phyloP scores from a whole-genome alignment of 352 stramenopile species.

The Paralagenidium karlingii region DNA sequence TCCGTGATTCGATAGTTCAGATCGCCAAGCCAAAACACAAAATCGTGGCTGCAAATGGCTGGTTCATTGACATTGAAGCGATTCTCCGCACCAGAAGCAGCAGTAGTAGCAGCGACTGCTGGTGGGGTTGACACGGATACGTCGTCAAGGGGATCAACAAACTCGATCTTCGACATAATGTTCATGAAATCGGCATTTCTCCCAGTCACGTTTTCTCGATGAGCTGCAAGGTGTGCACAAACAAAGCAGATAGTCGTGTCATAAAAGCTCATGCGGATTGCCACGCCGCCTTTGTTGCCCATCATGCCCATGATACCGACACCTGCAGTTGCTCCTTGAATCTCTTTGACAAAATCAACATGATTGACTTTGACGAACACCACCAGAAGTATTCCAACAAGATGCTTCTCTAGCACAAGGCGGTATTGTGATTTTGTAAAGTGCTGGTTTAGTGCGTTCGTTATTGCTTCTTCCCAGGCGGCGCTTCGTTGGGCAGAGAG shows the following conservation, averaged over 20 bases:
- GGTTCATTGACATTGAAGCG: conserved; percentile 32
- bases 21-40: conserved; percentile 96
- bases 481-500: conserved; percentile 85
- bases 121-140: background rate
- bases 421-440: conserved; percentile 22
- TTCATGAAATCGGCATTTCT: conserved; percentile 98
- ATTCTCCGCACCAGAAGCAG: conserved; percentile 6
- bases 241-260: conserved; percentile 98
- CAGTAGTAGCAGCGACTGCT: conserved; percentile 18
- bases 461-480: conserved; percentile 86
- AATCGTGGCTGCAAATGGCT: conserved; percentile 93
- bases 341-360: conserved; percentile 67
- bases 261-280: conserved; percentile 94
- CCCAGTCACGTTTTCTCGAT: conserved; percentile 95
- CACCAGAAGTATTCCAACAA: conserved; percentile 96
- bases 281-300: conserved; percentile 98
- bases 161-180: conserved; percentile 94
- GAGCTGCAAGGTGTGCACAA: conserved; percentile 95
- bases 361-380: conserved; percentile 89
- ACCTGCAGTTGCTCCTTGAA: conserved; percentile 84
- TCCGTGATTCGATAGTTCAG: conserved; percentile 87
- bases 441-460: conserved; percentile 81
- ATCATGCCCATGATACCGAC: conserved; percentile 98
- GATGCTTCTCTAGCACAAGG: conserved; percentile 82
- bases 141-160: conserved; percentile 46